Evolutionary conservation across 768 basidiomycete genomes (phyloP), one percentile per base, ranked within the genome.

Genomic region (Hysterangium stoloniferum): DNA sequence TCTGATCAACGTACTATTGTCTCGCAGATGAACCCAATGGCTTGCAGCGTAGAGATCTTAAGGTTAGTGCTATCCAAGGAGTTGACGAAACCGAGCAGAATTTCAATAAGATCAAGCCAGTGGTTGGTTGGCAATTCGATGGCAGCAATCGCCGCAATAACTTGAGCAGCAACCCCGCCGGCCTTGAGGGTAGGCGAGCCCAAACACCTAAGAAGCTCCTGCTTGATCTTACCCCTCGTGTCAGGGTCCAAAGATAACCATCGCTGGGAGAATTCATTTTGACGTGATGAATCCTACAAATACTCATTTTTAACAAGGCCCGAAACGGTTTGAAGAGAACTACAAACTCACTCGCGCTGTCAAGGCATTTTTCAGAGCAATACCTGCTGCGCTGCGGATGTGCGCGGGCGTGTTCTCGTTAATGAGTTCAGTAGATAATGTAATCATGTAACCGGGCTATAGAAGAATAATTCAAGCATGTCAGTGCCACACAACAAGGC

Each of bases 11-110:
- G 62, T 60, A 97, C 94, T 71, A 96, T 89, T 50, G 80, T 75
- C 70, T 99, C 96, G 72, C 96, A 99, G 67, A 97, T 93, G 68
- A 83, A 97, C 40, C 96, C 96, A 69, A 99, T 91, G 17, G 94
- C 81, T 68, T 96, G 91, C 11, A 98, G 74, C 7, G 94, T 94
- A 2, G 92, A 79, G 54, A 96, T 86, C 62, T 77, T 80, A 57
- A 94, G 71, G 58, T 82, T 86, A 9, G 79, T 71, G 62, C 87
- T 90, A 33, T 68, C 68, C 42, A 74, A 73, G 58, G 81, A 80
- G 67, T 87, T 89, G 52, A 95, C 82, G 61, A 94, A 92, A 48
- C 85, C 83, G 34, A 99, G 75, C 19, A 99, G 74, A 45, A 84
- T 74, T 61, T 86, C 86, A 66, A 99, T 88, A 52, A 99, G 75